Evolutionary conservation across 805 yeast species (phyloP).

Genomic region (Spathaspora hagerdaliae): DNA sequence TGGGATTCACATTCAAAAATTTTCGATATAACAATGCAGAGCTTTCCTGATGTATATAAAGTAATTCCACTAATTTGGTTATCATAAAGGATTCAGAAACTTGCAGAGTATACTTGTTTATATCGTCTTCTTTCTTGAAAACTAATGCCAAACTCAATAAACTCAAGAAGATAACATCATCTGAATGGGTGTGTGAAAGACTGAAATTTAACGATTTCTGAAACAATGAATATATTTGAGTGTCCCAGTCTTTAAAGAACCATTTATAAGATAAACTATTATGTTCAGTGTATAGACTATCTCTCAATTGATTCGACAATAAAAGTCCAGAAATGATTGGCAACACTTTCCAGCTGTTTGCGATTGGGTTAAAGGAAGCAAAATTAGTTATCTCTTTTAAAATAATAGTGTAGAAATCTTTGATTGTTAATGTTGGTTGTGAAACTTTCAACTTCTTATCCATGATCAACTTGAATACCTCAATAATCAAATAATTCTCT

Average conservation of each 20-base stretch:
- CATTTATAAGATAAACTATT: slow-evolving; percentile 22
- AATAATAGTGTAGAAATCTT: slow-evolving; percentile 38
- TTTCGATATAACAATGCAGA: slow-evolving; percentile 11
- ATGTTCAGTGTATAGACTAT: slow-evolving; percentile 25
- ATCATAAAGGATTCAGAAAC: slow-evolving; percentile 17
- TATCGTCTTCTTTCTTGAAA: slow-evolving; percentile 19
- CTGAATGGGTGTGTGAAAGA: slow-evolving; percentile 17
- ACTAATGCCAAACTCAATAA: slow-evolving; percentile 32
- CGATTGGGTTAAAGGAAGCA: slow-evolving; percentile 21
- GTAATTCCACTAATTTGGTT: slow-evolving; percentile 13
- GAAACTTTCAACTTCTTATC: slow-evolving; percentile 45
- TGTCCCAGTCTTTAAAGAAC: slow-evolving; percentile 36
- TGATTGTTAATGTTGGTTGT: slow-evolving; percentile 45
- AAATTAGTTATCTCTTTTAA: slow-evolving; percentile 30
- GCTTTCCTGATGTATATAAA: slow-evolving; percentile 13
- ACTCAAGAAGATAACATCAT: slow-evolving; percentile 25
- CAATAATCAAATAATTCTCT: slow-evolving; percentile 38
- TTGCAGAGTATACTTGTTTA: slow-evolving; percentile 16
- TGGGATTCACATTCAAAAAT: slow-evolving; percentile 13
- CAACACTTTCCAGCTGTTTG: slow-evolving; percentile 42
- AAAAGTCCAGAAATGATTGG: slow-evolving; percentile 47
- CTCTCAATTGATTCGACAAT: slow-evolving; percentile 32
- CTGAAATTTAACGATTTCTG: slow-evolving; percentile 20
- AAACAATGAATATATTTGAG: slow-evolving; percentile 23
- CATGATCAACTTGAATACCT: slow-evolving; percentile 43